A percentile compares a stretch with the other conserved stretches of the same genome.
Evolutionary conservation across 495 filamentous ascomycete genomes (phyloP).

Genomic region (Venustampulla echinocandica): DNA sequence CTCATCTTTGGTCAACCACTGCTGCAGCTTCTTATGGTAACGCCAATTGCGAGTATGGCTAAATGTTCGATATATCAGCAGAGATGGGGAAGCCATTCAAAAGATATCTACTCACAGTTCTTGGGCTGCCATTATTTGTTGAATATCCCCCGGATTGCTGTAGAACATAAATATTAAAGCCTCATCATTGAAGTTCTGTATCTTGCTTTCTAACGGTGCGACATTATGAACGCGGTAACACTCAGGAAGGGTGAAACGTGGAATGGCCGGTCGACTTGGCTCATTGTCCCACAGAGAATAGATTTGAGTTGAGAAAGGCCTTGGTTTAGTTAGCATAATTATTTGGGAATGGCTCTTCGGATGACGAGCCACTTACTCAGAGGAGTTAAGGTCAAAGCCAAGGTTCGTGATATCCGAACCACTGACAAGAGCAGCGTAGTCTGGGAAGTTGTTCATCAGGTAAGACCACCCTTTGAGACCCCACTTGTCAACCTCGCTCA

Average conservation of each 20-base stretch:
- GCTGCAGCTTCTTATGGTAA: slow-evolving; percentile 79
- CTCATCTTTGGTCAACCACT: slow-evolving; percentile 88
- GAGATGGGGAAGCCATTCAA: not conserved
- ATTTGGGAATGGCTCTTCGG: slow-evolving; percentile 9
- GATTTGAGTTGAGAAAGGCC: slow-evolving; percentile 36
- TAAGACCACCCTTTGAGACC: slow-evolving; percentile 71
- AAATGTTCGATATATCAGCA: slow-evolving; percentile 17
- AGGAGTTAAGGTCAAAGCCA: slow-evolving; percentile 70
- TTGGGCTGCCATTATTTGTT: slow-evolving; percentile 75
- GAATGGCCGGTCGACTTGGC: slow-evolving; percentile 62
- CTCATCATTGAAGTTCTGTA: slow-evolving; percentile 78
- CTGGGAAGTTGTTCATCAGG: slow-evolving; percentile 70
- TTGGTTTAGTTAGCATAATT: slow-evolving; percentile 3
- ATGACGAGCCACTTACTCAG: slow-evolving; percentile 51
- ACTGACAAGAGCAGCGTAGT: slow-evolving; percentile 63
- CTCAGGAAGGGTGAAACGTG: slow-evolving; percentile 68
- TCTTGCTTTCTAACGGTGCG: slow-evolving; percentile 67
- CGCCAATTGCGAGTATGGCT: slow-evolving; percentile 69
- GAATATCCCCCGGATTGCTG: slow-evolving; percentile 70
- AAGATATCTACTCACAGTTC: slow-evolving; percentile 52
- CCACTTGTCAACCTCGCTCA: slow-evolving; percentile 73
- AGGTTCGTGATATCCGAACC: slow-evolving; percentile 72
- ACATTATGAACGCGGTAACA: slow-evolving; percentile 87
- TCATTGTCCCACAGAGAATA: slow-evolving; percentile 62
- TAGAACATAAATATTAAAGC: slow-evolving; percentile 95